phyloP scores from a whole-genome alignment of 768 basidiomycete genomes.

The Nidula microcarpa region DNA sequence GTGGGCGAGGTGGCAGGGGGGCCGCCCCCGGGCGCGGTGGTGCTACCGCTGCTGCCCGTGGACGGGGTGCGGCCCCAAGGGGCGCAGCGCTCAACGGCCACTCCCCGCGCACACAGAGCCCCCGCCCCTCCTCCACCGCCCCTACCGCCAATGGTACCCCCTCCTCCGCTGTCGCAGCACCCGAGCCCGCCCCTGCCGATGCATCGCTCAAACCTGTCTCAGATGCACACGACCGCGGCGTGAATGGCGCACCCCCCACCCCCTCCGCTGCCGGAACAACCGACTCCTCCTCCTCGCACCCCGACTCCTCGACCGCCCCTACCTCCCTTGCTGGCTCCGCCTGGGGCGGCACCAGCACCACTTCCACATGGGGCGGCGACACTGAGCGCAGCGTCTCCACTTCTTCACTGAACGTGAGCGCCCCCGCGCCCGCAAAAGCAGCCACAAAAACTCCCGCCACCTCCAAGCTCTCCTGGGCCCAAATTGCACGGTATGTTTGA shows the following conservation, averaged over 20 bases:
- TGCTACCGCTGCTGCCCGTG: constrained; percentile 32
- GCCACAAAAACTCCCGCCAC: constrained; percentile 60
- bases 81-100: constrained; percentile 38
- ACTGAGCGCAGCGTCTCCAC: constrained; percentile 34
- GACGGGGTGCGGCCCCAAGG: constrained; percentile 38
- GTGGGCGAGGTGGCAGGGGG: constrained; percentile 16
- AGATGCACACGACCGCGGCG: constrained; percentile 15
- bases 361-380: constrained; percentile 30
- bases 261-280: constrained; percentile 19
- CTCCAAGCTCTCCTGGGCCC: constrained; percentile 83
- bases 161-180: constrained; percentile 8
- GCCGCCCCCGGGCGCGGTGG: constrained; percentile 31
- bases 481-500: constrained; percentile 65
- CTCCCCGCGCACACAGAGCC: constrained; percentile 28
- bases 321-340: constrained; percentile 26
- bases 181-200: constrained; percentile 8
- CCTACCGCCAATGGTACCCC: constrained; percentile 16
- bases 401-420: constrained; percentile 13
- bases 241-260: constrained; percentile 21
- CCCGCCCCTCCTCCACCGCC: constrained; percentile 18
- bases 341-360: constrained; percentile 23
- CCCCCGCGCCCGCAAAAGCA: constrained; percentile 23
- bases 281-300: constrained; percentile 23
- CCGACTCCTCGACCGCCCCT: constrained; percentile 24
- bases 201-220: constrained; percentile 18